Evolutionary conservation across 768 basidiomycete species (phyloP).

Genomic region (Termitomyces sp.): DNA sequence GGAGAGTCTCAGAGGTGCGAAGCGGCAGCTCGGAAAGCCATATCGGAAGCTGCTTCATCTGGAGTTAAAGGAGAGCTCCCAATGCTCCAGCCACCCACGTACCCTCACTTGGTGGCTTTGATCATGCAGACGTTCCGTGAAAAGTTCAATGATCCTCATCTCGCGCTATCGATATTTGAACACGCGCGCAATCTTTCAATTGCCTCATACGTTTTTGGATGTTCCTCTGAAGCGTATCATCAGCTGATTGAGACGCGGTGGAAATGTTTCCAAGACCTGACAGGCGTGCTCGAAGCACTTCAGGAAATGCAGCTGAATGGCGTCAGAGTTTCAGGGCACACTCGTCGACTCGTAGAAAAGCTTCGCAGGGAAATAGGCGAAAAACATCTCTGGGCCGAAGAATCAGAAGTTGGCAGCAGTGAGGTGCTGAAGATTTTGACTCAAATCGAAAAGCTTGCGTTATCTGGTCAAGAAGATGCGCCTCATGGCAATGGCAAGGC

Average conservation of each 20-base stretch:
- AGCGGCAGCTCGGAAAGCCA: constrained; percentile 38
- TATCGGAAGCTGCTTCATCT: constrained; percentile 24
- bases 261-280: constrained; percentile 78
- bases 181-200: constrained; percentile 73
- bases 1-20: constrained; percentile 50
- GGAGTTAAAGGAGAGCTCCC: constrained; percentile 25
- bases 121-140: constrained; percentile 80
- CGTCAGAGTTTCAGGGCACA: constrained; percentile 59
- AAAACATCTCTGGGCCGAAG: constrained; percentile 50
- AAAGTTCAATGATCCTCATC: constrained; percentile 73
- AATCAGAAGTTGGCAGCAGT: constrained; percentile 39
- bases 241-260: constrained; percentile 86
- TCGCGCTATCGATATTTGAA: constrained; percentile 80
- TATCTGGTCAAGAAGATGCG: neutral
- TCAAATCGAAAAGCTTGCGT: constrained; percentile 44
- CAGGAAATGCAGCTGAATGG: constrained; percentile 84
- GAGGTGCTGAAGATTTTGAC: constrained; percentile 50
- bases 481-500: neutral
- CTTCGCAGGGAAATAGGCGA: constrained; percentile 63
- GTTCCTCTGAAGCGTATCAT: constrained; percentile 85
- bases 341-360: constrained; percentile 56
- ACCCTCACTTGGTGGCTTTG: constrained; percentile 71
- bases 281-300: constrained; percentile 67
- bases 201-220: constrained; percentile 85
- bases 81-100: constrained; percentile 57